Base-by-base conservation (phyloP, 768 basidiomycete species). In the Hortiboletus flavorubellus region DNA sequence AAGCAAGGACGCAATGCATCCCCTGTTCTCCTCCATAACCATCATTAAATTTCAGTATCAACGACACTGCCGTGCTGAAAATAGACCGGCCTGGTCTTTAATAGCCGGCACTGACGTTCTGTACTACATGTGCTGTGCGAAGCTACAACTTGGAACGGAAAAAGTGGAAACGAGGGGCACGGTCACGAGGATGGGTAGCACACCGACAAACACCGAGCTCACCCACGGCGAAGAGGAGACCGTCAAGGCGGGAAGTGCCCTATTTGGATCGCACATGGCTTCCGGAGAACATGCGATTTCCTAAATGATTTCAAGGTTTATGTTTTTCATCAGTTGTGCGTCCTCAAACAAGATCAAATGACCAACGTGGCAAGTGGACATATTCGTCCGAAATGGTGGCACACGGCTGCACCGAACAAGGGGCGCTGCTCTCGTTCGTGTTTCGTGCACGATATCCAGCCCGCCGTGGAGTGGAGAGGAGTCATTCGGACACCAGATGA, bases 11-110 rank as follows among this genome's bases (percentile, higher is more conserved):
- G 53, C 41, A 48, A 55, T 45, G 34, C 59, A 55, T 56, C 8
- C 45, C 56, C 35, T 10, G 31, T 31, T 43, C 51, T 55, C 61
- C 58, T 68, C 66, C 66, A 68, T 67, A 63, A 33, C 58, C 38
- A 64, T 64, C 55, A 66, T 52, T 58, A 55, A 68, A 66, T 66
- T 60, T 61, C 54, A 65, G 34, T 29, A 33, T 52, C 49, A 46
- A 56, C 41, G 44, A 53, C 31, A 45, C 45, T 31, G 42, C 37
- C 38, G 43, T 51, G 50, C 46, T 50, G 48, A 34, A 51, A 53
- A 50, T 31, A 30, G 35, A 30, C 38, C 7, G 29, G 37, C 16
- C n/a, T 35, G 44, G 30, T 21, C 18, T 21, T 35, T 34, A 58
- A 35, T 21, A 33, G 9, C 49, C 46, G 38, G 33, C 39, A 4